Evolutionary conservation across 805 yeast genomes (phyloP).

Genomic region (Yamadazyma ubonensis): DNA sequence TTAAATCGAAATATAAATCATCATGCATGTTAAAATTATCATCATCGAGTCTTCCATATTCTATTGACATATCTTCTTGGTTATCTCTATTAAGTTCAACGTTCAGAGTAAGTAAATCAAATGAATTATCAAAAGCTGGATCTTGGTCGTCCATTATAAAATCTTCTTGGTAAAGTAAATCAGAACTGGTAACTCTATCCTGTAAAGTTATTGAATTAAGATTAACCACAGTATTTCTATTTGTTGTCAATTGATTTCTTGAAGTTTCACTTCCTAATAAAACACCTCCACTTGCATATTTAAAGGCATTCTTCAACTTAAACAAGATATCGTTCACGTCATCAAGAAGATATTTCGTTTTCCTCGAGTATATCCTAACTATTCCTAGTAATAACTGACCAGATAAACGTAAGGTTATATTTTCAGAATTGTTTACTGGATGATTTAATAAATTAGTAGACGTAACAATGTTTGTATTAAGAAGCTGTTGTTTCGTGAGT

Average conservation of each 20-base stretch:
- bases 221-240: constrained; percentile 59
- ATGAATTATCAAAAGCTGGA: background rate
- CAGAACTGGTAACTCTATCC: constrained; percentile 78
- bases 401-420: constrained; percentile 75
- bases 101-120: background rate
- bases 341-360: constrained; percentile 77
- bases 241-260: constrained; percentile 44
- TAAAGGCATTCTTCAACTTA: constrained; percentile 68
- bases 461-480: constrained; percentile 67
- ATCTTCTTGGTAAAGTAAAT: constrained; percentile 67
- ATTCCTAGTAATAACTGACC: constrained; percentile 87
- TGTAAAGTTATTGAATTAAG: constrained; percentile 60
- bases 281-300: constrained; percentile 34
- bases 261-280: constrained; percentile 20
- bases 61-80: constrained; percentile 53
- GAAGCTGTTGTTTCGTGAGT: constrained; percentile 66
- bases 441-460: constrained; percentile 41
- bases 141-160: constrained; percentile 33
- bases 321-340: constrained; percentile 78
- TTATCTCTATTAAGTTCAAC: background rate
- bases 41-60: constrained; percentile 52
- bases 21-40: constrained; percentile 41
- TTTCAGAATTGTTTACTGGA: constrained; percentile 49
- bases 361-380: constrained; percentile 79
- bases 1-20: constrained; percentile 50